Conservation (phyloP, 768 basidiomycete genomes). For the Cyathus striatus region DNA sequence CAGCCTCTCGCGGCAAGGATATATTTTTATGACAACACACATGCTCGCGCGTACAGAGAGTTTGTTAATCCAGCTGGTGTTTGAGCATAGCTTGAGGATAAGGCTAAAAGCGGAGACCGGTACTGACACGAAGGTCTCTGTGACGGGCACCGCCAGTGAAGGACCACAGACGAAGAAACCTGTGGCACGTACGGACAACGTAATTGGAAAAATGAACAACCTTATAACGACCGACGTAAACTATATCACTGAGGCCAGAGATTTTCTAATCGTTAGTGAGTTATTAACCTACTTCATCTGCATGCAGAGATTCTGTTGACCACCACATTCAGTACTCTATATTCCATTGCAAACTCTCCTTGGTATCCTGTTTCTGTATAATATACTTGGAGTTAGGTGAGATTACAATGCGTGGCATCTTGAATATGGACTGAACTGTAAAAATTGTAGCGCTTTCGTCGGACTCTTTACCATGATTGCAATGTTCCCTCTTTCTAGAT, state of each 20-base stretch:
- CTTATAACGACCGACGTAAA: constrained; percentile 62
- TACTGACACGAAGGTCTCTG: background rate
- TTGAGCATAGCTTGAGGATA: constrained; percentile 51
- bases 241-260: constrained; percentile 30
- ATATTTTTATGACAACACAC: constrained; percentile 43
- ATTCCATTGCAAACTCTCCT: constrained; percentile 35
- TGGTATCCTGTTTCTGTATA: constrained; percentile 38
- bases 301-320: background rate
- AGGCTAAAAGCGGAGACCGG: constrained; percentile 46
- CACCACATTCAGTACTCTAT: constrained; percentile 18
- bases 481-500: constrained; percentile 19
- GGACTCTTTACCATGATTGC: constrained; percentile 47
- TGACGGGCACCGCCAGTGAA: too few relatives aligned
- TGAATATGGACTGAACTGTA: too few relatives aligned
- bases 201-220: constrained; percentile 77
- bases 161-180: too few relatives aligned
- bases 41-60: constrained; percentile 34
- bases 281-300: background rate
- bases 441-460: constrained; percentile 40
- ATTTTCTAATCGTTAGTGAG: constrained; percentile 19
- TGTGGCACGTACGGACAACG: constrained; percentile 21
- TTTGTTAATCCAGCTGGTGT: constrained; percentile 35
- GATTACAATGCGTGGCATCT: constrained; percentile 37
- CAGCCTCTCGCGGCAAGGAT: constrained; percentile 46
- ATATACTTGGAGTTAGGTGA: constrained; percentile 45